phyloP scores from a whole-genome alignment of 2,329 filamentous ascomycete species.

The Diaporthe capsici region DNA sequence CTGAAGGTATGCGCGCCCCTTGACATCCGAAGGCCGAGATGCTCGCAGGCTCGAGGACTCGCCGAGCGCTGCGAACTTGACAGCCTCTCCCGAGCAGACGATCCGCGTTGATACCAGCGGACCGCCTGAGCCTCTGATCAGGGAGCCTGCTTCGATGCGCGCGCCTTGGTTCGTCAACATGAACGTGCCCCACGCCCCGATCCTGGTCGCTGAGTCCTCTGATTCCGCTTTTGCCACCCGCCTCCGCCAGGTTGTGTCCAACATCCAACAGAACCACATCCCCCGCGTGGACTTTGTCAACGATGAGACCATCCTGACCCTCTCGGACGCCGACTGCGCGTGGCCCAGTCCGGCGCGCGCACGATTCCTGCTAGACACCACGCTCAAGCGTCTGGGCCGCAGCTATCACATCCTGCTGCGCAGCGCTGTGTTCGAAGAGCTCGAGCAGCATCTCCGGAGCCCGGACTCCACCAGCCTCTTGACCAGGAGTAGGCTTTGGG shows the following conservation, averaged over 20 bases:
- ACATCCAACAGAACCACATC: slow-evolving; percentile 1
- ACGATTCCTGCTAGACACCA: neutral
- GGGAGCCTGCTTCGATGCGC: slow-evolving; percentile 5
- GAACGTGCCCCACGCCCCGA: neutral
- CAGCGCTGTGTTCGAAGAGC: slow-evolving; percentile 1
- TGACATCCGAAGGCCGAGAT: neutral
- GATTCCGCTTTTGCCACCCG: slow-evolving; percentile 5
- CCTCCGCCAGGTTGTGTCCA: neutral
- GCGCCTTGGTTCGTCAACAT: slow-evolving; percentile 19
- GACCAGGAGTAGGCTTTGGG: slow-evolving; percentile 16
- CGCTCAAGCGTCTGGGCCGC: slow-evolving; percentile 3
- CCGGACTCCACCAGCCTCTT: neutral
- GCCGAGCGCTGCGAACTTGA: neutral
- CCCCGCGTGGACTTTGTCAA: neutral
- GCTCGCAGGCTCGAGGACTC: neutral
- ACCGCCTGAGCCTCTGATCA: neutral
- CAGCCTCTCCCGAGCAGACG: neutral
- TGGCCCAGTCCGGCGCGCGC: slow-evolving; percentile 12
- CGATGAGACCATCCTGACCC: neutral
- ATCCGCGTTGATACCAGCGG: neutral
- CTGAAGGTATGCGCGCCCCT: neutral
- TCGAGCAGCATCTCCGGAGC: slow-evolving; percentile 2
- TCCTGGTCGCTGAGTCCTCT: slow-evolving; percentile 14
- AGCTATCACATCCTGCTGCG: neutral
- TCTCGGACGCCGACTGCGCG: neutral